Evolutionary conservation across 352 stramenopile species (phyloP).

Genomic region (Globisporangium rhizosaccharum): DNA sequence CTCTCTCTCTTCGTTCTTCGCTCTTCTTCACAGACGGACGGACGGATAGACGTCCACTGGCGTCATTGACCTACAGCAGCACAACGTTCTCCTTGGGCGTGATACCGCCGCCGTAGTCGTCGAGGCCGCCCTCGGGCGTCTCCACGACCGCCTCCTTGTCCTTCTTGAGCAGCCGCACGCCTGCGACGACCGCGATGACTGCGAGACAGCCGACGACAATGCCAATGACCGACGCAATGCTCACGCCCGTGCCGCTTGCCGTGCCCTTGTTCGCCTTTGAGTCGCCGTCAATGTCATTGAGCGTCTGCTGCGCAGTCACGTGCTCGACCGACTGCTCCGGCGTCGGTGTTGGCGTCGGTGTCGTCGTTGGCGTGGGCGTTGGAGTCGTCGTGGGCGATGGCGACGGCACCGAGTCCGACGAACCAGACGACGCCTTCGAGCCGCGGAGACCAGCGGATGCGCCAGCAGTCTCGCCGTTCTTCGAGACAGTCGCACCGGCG

Average conservation of each 20-base stretch:
- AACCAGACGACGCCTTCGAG: slow-evolving; percentile 8
- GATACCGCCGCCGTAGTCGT: slow-evolving; percentile 61
- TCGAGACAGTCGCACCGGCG: neutral
- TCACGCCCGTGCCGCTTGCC: slow-evolving; percentile 9
- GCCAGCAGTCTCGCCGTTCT: neutral
- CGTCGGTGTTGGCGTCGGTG: slow-evolving; percentile 2
- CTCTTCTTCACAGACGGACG: neutral
- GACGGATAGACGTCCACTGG: neutral
- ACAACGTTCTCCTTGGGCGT: slow-evolving; percentile 82
- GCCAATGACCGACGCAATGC: slow-evolving; percentile 36
- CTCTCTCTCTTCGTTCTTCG: slow-evolving; percentile 1
- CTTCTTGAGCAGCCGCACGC: slow-evolving; percentile 59
- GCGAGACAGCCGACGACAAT: slow-evolving; percentile 71
- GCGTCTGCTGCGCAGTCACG: slow-evolving; percentile 25
- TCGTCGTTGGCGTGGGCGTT: neutral
- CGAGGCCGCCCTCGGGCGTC: slow-evolving; percentile 37
- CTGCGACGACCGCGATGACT: slow-evolving; percentile 61
- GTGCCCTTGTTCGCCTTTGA: slow-evolving; percentile 12
- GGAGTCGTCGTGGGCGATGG: neutral
- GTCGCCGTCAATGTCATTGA: slow-evolving; percentile 29
- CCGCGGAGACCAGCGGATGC: slow-evolving; percentile 5
- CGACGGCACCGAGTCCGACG: slow-evolving; percentile 5
- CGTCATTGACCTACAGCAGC: slow-evolving; percentile 54
- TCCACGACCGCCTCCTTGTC: slow-evolving; percentile 46
- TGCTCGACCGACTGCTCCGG: slow-evolving; percentile 6